A percentile compares a stretch with the other conserved stretches of the same genome.
phyloP scores from a whole-genome alignment of 2,329 filamentous ascomycete species.

The Fonsecaea pedrosoi region DNA sequence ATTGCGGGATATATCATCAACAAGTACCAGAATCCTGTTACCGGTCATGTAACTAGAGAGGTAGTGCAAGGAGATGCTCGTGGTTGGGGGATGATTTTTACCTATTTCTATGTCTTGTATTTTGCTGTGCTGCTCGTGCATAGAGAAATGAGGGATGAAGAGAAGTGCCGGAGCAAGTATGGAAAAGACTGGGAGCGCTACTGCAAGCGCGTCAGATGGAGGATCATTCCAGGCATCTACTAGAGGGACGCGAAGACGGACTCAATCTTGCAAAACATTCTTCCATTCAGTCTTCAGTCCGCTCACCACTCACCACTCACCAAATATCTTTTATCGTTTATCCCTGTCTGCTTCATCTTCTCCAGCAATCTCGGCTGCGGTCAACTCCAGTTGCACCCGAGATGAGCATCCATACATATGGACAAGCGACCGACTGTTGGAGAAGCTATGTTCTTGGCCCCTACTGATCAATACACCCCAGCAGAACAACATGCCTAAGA shows the following conservation, averaged over 20 bases:
- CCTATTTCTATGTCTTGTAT: constrained; percentile 94
- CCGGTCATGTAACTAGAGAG: constrained; percentile 66
- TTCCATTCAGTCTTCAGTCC: not conserved
- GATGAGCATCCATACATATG: not conserved
- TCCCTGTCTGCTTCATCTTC: not conserved
- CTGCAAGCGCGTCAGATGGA: constrained; percentile 78
- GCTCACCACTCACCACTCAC: not conserved
- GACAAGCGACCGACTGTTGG: not conserved
- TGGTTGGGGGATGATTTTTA: constrained; percentile 85
- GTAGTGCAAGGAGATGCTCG: constrained; percentile 74
- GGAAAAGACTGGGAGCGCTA: constrained; percentile 91
- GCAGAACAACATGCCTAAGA: not conserved
- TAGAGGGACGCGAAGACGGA: constrained; percentile 8
- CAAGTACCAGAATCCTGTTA: constrained; percentile 53
- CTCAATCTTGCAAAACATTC: not conserved
- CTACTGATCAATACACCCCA: not conserved
- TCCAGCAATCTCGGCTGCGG: not conserved
- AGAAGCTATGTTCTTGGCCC: not conserved
- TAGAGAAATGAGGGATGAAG: constrained; percentile 84
- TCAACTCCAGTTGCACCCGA: not conserved
- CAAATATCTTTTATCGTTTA: not conserved
- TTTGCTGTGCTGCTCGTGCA: constrained; percentile 87
- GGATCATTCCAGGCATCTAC: constrained; percentile 70
- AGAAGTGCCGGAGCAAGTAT: constrained; percentile 90
- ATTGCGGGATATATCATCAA: constrained; percentile 79